Base-by-base conservation (phyloP, 1,139 yeast species). In the Magnusiomyces starmeri region DNA sequence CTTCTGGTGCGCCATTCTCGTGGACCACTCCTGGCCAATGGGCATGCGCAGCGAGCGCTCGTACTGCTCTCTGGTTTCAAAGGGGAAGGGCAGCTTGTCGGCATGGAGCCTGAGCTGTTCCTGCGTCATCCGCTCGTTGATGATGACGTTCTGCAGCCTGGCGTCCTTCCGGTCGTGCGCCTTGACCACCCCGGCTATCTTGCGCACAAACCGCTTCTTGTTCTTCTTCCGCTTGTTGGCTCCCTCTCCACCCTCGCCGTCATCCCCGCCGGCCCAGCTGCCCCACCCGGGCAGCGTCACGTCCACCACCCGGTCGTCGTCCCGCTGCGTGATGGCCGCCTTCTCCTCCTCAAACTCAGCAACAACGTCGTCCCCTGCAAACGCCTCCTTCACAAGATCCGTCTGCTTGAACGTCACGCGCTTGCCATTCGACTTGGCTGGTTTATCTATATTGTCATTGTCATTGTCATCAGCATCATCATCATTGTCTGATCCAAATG, bases 1-100 rank as follows among this genome's bases (percentile, higher is more conserved):
- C 65, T 81, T 81, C 72, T 89, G 96, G 72, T 87, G 95, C 2
- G 95, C 82, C 52, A 81, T 85, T 63, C 89, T 80, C 12, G 95
- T 79, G 3, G 94, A 82, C 97, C 97, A 92, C 71, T 92, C 96
- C 69, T 87, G 95, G 32, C 98, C 98, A 56, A 92, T 74, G n/a
- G 98, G 97, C 89, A 89, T 85, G 65, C 96, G 79, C 62, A 92
- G 74, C 2, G 95, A 83, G 65, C 96, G 79, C 69, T 92, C 98
- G 68, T 92, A 94, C 70, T 92, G 97, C 66, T 89, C 98, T 64
- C 84, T 77, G 55, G 84, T 84, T 70, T 92, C 97, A 68, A 78
- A 92, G 53, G 97, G 97, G 77, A 83, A 90, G 29, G 98, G 98
- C 49, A 92, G 96, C 25, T 83, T 81, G 47, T 83, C 77, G 2